Base-by-base conservation (phyloP, 768 basidiomycete species). In the Cyclocybe cylindracea region DNA sequence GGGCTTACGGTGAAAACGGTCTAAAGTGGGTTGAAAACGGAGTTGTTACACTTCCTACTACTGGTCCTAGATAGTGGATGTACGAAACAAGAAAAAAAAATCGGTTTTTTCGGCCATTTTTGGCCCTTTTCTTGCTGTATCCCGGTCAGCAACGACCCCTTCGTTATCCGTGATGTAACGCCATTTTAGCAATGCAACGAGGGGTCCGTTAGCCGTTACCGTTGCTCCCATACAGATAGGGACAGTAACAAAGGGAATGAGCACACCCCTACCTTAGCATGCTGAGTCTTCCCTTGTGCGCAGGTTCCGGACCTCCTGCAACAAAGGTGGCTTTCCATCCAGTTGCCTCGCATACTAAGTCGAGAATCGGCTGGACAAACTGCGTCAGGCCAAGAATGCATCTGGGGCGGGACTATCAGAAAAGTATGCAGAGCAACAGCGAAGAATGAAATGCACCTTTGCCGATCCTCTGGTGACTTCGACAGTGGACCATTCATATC, bases 221-320 rank as follows among this genome's bases (percentile, higher is more conserved):
- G 16, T 16, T 16, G 16, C 16, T 16, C 16, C 16, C 16, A 16
- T 16, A 16, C 16, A 16, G 16, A 16, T 16, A 16, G 16, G 16
- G 16, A 16, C 16, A 16, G 16, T 16, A 16, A 8, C 39, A 2
- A 4, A 37, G 42, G 4, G 46, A 3, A 46, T 7, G 35, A 24
- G 8, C 13, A 36, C 13, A 19, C 7, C 11, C 34, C 24, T 38
- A 54, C 53, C 48, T 50, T 7, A 55, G 16, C 1, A 49, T 36
- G n/a, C 44, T 55, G 13, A 55, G 16, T 2, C n/a, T 35, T 5
- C 54, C 54, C 4, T 35, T 39, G 7, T 34, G 29, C 0, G 55
- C 50, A 8, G 55, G 55, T 18, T 56, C 55, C 4, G 54, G 54
- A 16, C 55, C 55, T 18, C 50, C 50, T 18, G 29, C 45, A 8